Base-by-base conservation (phyloP, 2,329 filamentous ascomycete species). In the Claviceps sp. region DNA sequence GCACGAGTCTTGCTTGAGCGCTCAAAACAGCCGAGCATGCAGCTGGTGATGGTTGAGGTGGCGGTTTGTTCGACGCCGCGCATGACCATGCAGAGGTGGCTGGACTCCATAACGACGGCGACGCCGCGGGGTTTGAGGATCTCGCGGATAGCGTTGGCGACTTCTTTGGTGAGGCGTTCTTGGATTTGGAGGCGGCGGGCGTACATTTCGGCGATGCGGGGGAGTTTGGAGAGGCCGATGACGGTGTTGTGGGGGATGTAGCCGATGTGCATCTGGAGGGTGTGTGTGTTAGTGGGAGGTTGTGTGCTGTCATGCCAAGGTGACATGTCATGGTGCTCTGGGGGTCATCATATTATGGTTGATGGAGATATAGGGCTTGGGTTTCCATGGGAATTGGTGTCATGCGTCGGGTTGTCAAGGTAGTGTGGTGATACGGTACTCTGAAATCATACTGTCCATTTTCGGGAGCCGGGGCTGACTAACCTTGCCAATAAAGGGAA, bases 81-180 rank as follows among this genome's bases (percentile, higher is more conserved):
- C 90, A 96, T 97, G 16, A 95, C 89, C 91, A 97, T 98, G 74
- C 93, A 98, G 47, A 97, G 74, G 70, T 98, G 93, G 63, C 82
- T 90, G 14, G 88, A 94, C 65, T 98, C 93, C 85, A 98, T 95
- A 54, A 98, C 91, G 2, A 98, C 93, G 20, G 88, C 91, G 2
- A 98, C 91, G 47, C 93, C 93, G 64, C 94, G 89, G 2, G 93
- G 93, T 66, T 94, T 86, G 47, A 98, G 76, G 13, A 97, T 84
- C 63, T 97, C 90, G 65, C 89, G 89, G 56, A 98, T 85, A 16
- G 93, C 91, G 56, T 95, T 81, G 20, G 93, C 93, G 14, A 98
- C 90, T 67, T 98, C 90, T 67, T 94, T 95, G 24, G 93, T 98
- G 37, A 98, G 76, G 37, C 93, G 84, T 67, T 98, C 93, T 72